Evolutionary conservation across 768 basidiomycete species (phyloP), one percentile per base, ranked within the genome.

Genomic region (Rhizopogon vulgaris): DNA sequence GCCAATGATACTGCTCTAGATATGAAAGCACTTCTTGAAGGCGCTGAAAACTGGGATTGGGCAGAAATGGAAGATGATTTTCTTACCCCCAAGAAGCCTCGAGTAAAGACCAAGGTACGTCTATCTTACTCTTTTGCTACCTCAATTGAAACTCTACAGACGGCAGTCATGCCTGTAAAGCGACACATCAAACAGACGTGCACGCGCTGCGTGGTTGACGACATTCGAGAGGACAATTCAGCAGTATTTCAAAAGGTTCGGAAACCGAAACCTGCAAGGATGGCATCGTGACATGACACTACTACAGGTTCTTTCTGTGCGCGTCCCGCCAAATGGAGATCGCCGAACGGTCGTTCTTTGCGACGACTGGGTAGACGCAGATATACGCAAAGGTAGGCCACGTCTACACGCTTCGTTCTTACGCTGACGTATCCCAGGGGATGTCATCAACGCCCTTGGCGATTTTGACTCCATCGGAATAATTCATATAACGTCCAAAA

Each of bases 361-460:
- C 30, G 88, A 93, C 52, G 89, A 94, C 56, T 96, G 93, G 92
- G 71, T 76, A 6, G 69, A 77, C 18, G 78, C 84, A 7, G 79
- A 83, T 42, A 70, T 90, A 46, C 75, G 76, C 7, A 58, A 71
- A 55, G 87, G 89, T 89, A 58, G 7, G 73, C 63, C 12, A 7
- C 34, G 7, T 43, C 36, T 7, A 28, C n/a, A 22, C 15, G 30
- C 50, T 32, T 41, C 17, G 34, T 12, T 30, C 14, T 34, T 12
- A 10, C 2, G 0, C 17, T 3, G 37, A 39, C 38, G 24, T 43
- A 18, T 46, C n/a, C 6, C 61, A 89, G 92, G 86, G 56, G 94
- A 98, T 64, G 78, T 75, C 36, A 70, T 94, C 56, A 95, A 95
- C 65, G 72, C 92, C 47, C 72, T 95, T 36, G 88, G 88, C 24